phyloP scores from a whole-genome alignment of 768 basidiomycete genomes.

The Coprinellus aureogranulatus region DNA sequence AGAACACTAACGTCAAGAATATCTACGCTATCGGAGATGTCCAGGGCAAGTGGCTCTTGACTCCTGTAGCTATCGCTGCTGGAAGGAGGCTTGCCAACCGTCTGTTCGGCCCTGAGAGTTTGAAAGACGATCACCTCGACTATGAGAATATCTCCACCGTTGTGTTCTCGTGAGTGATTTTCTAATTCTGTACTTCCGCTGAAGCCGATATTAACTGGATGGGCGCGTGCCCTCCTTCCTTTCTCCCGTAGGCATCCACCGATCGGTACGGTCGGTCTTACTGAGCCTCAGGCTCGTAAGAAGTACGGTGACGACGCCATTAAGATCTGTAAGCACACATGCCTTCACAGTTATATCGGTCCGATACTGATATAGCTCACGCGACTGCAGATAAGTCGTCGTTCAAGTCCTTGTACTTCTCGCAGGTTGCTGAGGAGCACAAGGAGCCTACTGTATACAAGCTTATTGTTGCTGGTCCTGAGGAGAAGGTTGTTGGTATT shows the following conservation, averaged over 20 bases:
- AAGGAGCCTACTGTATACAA: constrained; percentile 97
- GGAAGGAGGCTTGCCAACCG: constrained; percentile 87
- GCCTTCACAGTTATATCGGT: constrained; percentile 1
- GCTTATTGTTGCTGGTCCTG: constrained; percentile 79
- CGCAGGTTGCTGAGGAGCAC: constrained; percentile 84
- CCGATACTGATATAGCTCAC: background rate
- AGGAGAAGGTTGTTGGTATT: constrained; percentile 94
- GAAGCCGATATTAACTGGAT: background rate
- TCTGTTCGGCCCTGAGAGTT: constrained; percentile 83
- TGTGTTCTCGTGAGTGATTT: constrained; percentile 82
- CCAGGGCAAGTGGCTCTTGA: constrained; percentile 86
- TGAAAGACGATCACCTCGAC: constrained; percentile 80
- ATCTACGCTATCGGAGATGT: constrained; percentile 90
- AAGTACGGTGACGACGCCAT: constrained; percentile 84
- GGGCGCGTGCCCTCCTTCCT: background rate
- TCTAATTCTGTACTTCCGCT: background rate
- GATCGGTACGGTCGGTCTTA: constrained; percentile 92
- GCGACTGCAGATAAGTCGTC: constrained; percentile 62
- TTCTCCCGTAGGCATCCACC: constrained; percentile 72
- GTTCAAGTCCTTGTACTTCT: constrained; percentile 87
- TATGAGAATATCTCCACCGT: constrained; percentile 93
- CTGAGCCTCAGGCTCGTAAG: constrained; percentile 84
- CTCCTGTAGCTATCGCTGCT: constrained; percentile 97
- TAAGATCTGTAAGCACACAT: constrained; percentile 75
- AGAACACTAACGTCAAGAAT: constrained; percentile 70